Conservation (phyloP, 176 grass and related monocot species). For the Musa beccarii region DNA sequence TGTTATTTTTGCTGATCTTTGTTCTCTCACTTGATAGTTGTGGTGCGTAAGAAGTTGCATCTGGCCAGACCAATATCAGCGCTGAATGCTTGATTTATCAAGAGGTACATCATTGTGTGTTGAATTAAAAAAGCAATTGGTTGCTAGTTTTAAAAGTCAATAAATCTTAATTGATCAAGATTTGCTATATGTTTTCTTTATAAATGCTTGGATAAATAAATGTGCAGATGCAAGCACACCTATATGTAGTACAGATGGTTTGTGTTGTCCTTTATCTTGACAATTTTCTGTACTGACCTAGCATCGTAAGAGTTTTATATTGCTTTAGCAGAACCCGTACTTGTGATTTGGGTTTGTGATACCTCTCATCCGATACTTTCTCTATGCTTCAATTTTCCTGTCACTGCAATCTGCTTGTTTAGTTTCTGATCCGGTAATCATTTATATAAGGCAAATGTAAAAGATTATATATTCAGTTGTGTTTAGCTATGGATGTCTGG, state of each 20-base stretch:
- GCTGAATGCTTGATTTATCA: not conserved
- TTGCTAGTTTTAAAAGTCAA: not conserved
- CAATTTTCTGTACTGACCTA: not conserved
- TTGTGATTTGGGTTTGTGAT: no score
- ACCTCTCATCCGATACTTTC: no score
- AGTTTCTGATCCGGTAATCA: no score
- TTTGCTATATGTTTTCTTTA: not conserved
- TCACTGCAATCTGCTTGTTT: no score
- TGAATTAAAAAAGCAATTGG: not conserved
- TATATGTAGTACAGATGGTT: not conserved
- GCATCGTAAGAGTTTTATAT: not conserved
- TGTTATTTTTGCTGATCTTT: not conserved
- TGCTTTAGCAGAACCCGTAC: no score
- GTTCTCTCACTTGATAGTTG: not conserved
- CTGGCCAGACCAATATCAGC: no score
- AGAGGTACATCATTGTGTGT: not conserved
- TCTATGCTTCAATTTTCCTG: no score
- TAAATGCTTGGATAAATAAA: not conserved
- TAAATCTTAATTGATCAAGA: no score
- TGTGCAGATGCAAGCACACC: not conserved
- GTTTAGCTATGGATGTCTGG: no score
- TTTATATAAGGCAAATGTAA: no score
- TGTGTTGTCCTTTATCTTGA: not conserved
- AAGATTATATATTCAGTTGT: no score
- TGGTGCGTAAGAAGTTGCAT: not conserved